These are phyloP conservation scores for Hypoxylon sp. DNA, from an alignment of 2,329 filamentous ascomycete genomes.

Conservation along the genomic window DNA sequence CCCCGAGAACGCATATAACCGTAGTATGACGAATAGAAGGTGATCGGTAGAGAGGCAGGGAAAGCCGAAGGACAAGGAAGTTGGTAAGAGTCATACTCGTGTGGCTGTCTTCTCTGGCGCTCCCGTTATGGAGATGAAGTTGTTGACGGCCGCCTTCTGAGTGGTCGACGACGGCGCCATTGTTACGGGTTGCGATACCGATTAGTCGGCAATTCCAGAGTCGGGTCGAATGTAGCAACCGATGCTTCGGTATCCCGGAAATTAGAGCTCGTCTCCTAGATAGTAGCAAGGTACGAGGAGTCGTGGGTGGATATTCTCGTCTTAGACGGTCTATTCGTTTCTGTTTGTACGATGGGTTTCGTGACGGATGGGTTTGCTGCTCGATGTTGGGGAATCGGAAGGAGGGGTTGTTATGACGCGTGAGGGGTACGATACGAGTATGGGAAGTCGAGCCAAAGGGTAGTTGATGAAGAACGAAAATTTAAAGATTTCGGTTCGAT, in stretches of 20 bases:
- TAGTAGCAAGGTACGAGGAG: neutral
- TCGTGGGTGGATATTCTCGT: too few relatives aligned
- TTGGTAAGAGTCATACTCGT: constrained; percentile 34
- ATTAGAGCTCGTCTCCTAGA: neutral
- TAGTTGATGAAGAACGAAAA: neutral
- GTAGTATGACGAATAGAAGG: neutral
- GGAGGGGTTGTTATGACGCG: constrained; percentile 10
- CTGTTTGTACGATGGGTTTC: too few relatives aligned
- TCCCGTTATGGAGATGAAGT: constrained; percentile 45
- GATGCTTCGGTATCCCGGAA: neutral
- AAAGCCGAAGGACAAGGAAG: neutral
- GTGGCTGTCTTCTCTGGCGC: constrained; percentile 41
- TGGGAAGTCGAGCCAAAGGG: neutral
- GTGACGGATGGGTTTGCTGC: too few relatives aligned
- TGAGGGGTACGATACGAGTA: constrained; percentile 1
- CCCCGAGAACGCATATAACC: neutral
- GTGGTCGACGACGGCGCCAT: constrained; percentile 41
- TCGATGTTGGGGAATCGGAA: too few relatives aligned
- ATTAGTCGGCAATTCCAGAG: neutral
- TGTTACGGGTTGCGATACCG: constrained; percentile 9
- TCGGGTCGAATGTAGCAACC: too few relatives aligned
- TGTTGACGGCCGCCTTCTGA: constrained; percentile 42
- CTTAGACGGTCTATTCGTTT: too few relatives aligned
- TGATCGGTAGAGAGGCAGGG: neutral
- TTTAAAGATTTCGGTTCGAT: too few relatives aligned